Evolutionary conservation across 73 alveolate species (phyloP).

Genomic region (Stentor coeruleus): DNA sequence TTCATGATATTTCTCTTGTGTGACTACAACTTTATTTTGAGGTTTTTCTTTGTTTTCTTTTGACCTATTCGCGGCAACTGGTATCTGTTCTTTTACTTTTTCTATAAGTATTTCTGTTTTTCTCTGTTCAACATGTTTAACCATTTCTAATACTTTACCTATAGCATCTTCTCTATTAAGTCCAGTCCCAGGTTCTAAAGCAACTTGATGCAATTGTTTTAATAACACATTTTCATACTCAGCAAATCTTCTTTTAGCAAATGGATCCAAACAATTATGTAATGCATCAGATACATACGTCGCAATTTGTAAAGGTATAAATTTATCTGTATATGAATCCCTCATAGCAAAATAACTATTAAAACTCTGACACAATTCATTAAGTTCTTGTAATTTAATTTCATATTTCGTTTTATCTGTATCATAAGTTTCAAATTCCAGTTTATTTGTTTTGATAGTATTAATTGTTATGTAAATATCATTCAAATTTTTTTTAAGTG

Average conservation of each 20-base stretch:
- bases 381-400: not conserved
- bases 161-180: not conserved
- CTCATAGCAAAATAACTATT: not conserved
- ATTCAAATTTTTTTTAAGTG: not conserved
- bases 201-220: not conserved
- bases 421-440: not conserved
- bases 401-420: not conserved
- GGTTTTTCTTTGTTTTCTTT: not conserved
- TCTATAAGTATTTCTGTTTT: not conserved
- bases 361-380: not conserved
- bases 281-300: not conserved
- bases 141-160: not conserved
- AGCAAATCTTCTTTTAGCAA: not conserved
- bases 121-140: slow-evolving; percentile 7
- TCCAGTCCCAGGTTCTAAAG: not conserved
- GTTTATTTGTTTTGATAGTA: not conserved
- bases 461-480: not conserved
- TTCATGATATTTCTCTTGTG: not conserved
- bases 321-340: slow-evolving; percentile 3
- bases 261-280: not conserved
- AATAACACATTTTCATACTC: not conserved
- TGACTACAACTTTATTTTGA: not conserved
- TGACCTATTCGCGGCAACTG: not conserved
- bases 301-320: slow-evolving; percentile 4
- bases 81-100: not conserved